A percentile compares a stretch with the other conserved stretches of the same genome.
phyloP scores from a whole-genome alignment of 2,329 filamentous ascomycete species.

The Talaromyces amestolkiae region DNA sequence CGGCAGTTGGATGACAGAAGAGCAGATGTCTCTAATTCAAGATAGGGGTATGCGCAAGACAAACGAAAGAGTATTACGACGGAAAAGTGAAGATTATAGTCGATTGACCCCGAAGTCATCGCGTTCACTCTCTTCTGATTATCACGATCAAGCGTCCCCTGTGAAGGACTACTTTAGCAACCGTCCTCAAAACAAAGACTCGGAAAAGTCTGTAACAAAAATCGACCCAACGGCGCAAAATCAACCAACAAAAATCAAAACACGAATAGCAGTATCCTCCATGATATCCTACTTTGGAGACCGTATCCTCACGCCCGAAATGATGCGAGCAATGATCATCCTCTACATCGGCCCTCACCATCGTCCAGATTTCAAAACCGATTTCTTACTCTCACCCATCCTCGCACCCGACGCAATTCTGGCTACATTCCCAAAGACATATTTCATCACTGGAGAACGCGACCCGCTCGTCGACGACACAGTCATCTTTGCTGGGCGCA shows the following conservation, averaged over 20 bases:
- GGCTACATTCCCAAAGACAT: slow-evolving; percentile 86
- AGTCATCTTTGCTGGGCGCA: slow-evolving; percentile 85
- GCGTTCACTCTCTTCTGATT: slow-evolving; percentile 62
- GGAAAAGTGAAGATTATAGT: slow-evolving; percentile 87
- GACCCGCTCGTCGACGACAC: slow-evolving; percentile 96
- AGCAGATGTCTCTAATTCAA: slow-evolving; percentile 91
- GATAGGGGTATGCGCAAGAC: slow-evolving; percentile 75
- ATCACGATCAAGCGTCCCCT: slow-evolving; percentile 57
- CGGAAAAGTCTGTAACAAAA: slow-evolving; percentile 27
- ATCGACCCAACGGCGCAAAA: slow-evolving; percentile 32
- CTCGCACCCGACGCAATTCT: slow-evolving; percentile 82
- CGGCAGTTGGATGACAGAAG: slow-evolving; percentile 97
- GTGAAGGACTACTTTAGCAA: slow-evolving; percentile 30
- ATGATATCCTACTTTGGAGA: slow-evolving; percentile 99
- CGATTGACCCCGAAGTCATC: slow-evolving; percentile 74
- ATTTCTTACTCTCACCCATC: slow-evolving; percentile 86
- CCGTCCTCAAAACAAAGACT: slow-evolving; percentile 10
- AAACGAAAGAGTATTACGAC: slow-evolving; percentile 72
- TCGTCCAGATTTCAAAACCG: slow-evolving; percentile 85
- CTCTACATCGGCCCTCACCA: slow-evolving; percentile 93
- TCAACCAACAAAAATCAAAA: slow-evolving; percentile 60
- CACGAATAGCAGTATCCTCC: slow-evolving; percentile 88
- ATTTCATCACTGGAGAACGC: slow-evolving; percentile 89
- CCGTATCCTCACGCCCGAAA: slow-evolving; percentile 88
- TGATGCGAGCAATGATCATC: slow-evolving; percentile 99